Evolutionary conservation across 2,329 filamentous ascomycete species (phyloP), one percentile per base, ranked within the genome.

Genomic region (Diaporthe aspalathi): DNA sequence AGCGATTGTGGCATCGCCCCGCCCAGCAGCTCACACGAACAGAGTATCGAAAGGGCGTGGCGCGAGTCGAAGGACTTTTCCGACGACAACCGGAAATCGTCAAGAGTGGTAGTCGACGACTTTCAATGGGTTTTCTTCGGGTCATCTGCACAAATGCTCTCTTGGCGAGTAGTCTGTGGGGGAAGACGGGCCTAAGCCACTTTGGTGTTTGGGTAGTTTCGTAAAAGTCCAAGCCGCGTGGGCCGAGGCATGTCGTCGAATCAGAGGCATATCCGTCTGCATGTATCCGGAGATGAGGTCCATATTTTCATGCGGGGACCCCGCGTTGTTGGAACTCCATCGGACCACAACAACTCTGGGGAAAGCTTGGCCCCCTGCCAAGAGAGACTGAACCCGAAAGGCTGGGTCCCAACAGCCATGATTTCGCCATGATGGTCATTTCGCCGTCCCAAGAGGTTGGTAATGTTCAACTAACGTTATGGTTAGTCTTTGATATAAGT

Each of bases 281-380:
- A 38, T 63, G 24, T 35, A 63, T 63, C 60, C 60, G 60, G 60
- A 49, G 35, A 63, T 49, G 27, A 63, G 43, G 29, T 38, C 60
- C 60, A 49, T 49, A 16, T 63, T 49, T 63, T 24, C 60, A 49
- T 63, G 60, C 60, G 60, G 27, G 60, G 27, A 45, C 60, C 60
- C 60, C 60, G 60, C 60, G 43, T 35, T 63, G 24, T 32, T 47
- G 20, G 12, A 54, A 16, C 43, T 27, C 40, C 57, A 47, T 49
- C 56, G 56, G 40, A 63, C 40, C 60, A 49, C 43, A 38, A 49
- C 60, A 63, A 43, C n/a, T 63, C 60, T 29, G 60, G 60, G 60
- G 60, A 63, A 63, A 63, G 60, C 60, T 63, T 63, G 60, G 43
- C 57, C 57, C 57, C 57, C 24, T 47, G 57, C 57, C 38, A 62